Conservation (phyloP, 768 basidiomycete species). For the Hemileccinum impolitum region DNA sequence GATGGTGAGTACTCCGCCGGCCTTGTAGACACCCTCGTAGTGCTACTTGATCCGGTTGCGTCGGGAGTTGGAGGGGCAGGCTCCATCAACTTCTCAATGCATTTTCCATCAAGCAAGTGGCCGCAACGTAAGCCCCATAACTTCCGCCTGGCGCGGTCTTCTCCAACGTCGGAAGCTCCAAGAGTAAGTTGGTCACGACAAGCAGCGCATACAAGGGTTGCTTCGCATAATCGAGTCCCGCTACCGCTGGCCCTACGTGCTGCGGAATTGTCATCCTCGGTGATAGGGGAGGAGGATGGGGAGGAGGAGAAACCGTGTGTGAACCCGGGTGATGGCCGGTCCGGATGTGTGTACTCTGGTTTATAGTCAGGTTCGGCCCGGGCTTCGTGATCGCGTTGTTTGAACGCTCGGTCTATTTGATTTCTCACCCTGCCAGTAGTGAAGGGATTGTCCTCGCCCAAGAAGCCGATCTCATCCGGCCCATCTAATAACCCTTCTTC, state of each 20-base stretch:
- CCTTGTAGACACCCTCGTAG: conserved; percentile 13
- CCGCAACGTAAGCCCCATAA: conserved; percentile 77
- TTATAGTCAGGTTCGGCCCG: conserved; percentile 44
- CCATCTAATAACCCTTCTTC: conserved; percentile 16
- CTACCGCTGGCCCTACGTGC: conserved; percentile 23
- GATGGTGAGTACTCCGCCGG: neutral
- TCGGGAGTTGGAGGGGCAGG: conserved; percentile 29
- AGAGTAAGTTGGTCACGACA: conserved; percentile 66
- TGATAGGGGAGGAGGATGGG: conserved; percentile 21
- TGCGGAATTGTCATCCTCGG: conserved; percentile 39
- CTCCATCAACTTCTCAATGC: conserved; percentile 54
- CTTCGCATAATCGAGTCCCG: conserved; percentile 27
- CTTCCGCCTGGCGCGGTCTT: conserved; percentile 44
- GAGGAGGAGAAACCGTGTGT: conserved; percentile 59
- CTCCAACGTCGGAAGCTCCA: conserved; percentile 44
- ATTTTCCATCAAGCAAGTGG: conserved; percentile 77
- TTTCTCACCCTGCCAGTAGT: conserved; percentile 14
- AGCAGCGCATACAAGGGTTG: conserved; percentile 60
- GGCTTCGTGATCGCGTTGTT: conserved; percentile 12
- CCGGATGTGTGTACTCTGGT: conserved; percentile 63
- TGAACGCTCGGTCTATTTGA: conserved; percentile 25
- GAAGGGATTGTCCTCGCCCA: conserved; percentile 13
- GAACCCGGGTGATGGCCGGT: conserved; percentile 55
- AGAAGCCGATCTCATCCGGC: conserved; percentile 16
- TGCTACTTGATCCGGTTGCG: conserved; percentile 6